phyloP scores from a whole-genome alignment of 108 stramenopile species.

The Nannochloropsis oceanica region DNA sequence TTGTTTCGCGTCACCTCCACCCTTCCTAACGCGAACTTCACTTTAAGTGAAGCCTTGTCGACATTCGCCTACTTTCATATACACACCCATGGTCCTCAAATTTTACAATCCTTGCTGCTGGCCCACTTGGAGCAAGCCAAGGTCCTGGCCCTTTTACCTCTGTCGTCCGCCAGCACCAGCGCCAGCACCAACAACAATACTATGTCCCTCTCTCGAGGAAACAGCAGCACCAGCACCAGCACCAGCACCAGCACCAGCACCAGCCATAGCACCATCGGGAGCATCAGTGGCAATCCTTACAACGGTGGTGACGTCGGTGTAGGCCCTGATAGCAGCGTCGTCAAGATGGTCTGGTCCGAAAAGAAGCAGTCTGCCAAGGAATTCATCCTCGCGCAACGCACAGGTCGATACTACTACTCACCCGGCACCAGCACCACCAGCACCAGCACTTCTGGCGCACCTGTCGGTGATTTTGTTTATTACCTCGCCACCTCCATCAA shows the following conservation, averaged over 20 bases:
- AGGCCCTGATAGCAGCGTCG: background rate
- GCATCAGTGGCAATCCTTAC: background rate
- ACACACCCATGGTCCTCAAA: background rate
- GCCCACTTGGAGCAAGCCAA: background rate
- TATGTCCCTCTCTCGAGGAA: too few species aligned
- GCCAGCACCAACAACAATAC: background rate
- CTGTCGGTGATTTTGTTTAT: background rate
- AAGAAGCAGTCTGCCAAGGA: background rate
- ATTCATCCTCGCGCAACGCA: background rate
- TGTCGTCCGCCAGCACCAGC: background rate
- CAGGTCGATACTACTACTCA: background rate
- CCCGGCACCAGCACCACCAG: background rate
- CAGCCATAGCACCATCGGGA: background rate
- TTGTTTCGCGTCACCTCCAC: background rate
- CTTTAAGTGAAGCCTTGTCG: background rate
- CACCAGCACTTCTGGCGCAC: background rate
- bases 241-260: background rate
- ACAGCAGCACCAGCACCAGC: background rate
- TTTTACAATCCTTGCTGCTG: background rate
- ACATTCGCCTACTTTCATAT: background rate
- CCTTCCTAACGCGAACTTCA: background rate
- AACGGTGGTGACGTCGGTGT: too few species aligned
- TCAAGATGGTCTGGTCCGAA: background rate
- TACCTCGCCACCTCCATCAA: background rate
- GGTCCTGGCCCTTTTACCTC: background rate